These are phyloP conservation scores for Schrenkiella parvula DNA, from an alignment of 345 rosid species.

Conservation along the genomic window DNA sequence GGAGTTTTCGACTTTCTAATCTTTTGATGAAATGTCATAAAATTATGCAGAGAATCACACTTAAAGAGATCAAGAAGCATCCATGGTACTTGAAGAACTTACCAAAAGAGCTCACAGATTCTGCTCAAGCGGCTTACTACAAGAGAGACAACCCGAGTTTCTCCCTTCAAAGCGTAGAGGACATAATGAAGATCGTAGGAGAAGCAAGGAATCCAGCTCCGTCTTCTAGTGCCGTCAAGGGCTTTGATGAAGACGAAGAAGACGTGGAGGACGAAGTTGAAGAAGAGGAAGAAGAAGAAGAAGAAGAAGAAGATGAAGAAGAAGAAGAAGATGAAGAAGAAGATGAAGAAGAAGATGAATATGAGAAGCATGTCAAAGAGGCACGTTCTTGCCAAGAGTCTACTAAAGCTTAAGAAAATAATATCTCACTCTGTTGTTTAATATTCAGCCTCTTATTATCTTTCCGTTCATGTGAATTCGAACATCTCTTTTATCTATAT, in stretches of 20 bases:
- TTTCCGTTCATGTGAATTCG: conserved; percentile 1
- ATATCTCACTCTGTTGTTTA: not conserved
- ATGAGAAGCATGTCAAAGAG: conserved; percentile 84
- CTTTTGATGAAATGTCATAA: not conserved
- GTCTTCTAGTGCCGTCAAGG: conserved; percentile 45
- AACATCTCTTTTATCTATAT: not conserved
- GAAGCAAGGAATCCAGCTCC: conserved; percentile 81
- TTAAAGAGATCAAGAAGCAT: conserved; percentile 79
- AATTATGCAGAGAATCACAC: conserved; percentile 61
- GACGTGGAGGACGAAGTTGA: conserved; percentile 60
- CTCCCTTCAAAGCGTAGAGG: conserved; percentile 73
- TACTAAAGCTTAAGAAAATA: conserved; percentile 37
- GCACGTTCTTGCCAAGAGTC: conserved; percentile 81
- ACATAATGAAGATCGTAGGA: conserved; percentile 84
- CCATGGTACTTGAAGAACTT: conserved; percentile 96
- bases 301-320: conserved; percentile 49
- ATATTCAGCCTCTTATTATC: not conserved
- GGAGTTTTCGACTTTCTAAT: not conserved
- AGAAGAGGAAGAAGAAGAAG: conserved; percentile 57
- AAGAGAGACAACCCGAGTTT: conserved; percentile 69
- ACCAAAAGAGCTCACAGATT: conserved; percentile 76
- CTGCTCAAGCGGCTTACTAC: conserved; percentile 74
- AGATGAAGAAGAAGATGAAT: conserved; percentile 56
- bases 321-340: conserved; percentile 56
- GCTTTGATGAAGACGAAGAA: conserved; percentile 65